Evolutionary conservation across 1,284 basidiomycete species (phyloP), one percentile per base, ranked within the genome.

Genomic region (Xerocomus nothofagi): DNA sequence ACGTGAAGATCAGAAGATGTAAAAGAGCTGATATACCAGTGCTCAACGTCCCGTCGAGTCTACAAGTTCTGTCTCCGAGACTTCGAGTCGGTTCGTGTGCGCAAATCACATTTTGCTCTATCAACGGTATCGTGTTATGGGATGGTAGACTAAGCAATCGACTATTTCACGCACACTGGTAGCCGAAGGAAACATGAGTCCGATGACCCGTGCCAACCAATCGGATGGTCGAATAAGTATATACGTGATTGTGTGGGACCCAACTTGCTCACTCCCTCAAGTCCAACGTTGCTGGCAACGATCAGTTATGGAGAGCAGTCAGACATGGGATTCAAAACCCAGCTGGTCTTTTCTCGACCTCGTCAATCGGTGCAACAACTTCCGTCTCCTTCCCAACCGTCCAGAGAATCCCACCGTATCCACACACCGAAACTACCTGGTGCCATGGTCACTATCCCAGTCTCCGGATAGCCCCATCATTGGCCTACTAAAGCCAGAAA

Each of bases 351-450:
- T 84, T 54, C 75, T 89, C 31, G 73, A 83, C 21, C 60, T 89
- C 51, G 69, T 90, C 41, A 71, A 78, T 39, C 67, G 71, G 15
- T 86, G 83, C 65, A 81, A 89, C 68, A 89, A 88, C 64, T 82
- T 82, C 48, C 76, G 63, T 47, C 60, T 76, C 33, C 64, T 46
- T 49, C 47, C 47, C 51, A 55, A 53, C 42, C 59, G 48, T 32
- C 53, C 45, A 24, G 45, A 55, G 12, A 45, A 60, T 47, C 52
- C 56, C 18, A 33, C 51, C 3, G 31, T 48, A n/a, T 34, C 56
- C 8, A 66, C 64, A 14, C 63, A 71, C 43, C 61, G 67, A 20
- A 77, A 82, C 56, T 50, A 61, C 15, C 69, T 86, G 18, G 68
- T 80, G 3, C 76, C 82, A 20, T 73, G 80, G 58, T 71, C 75